A percentile compares a stretch with the other conserved stretches of the same genome.
These are phyloP conservation scores for Mortierella sp. DNA, from an alignment of 371 early-diverging fungal species.

Conservation along the genomic window DNA sequence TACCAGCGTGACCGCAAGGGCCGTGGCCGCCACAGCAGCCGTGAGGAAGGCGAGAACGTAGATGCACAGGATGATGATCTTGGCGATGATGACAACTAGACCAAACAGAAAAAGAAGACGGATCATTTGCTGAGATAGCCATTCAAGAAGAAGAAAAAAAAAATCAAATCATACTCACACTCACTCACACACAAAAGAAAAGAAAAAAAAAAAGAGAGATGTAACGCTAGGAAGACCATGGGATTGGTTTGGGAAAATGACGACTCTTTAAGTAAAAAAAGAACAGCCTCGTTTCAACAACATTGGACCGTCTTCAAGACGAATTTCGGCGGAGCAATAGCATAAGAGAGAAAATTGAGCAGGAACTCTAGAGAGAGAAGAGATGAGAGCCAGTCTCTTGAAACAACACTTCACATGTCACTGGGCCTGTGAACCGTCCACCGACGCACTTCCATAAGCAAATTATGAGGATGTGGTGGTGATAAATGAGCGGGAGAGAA, in stretches of 20 bases:
- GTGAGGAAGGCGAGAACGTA: constrained; percentile 42
- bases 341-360: background rate
- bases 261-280: too few species aligned
- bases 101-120: background rate
- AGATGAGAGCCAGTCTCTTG: background rate
- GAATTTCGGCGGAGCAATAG: background rate
- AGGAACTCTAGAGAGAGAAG: background rate
- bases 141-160: background rate
- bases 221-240: too few species aligned
- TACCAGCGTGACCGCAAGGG: constrained; percentile 88
- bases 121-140: background rate
- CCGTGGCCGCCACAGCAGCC: constrained; percentile 43
- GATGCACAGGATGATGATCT: constrained; percentile 39
- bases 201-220: too few species aligned
- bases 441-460: background rate
- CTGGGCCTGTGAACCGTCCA: background rate
- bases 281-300: too few species aligned
- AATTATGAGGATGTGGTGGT: background rate
- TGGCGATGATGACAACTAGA: constrained; percentile 53
- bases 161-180: too few species aligned
- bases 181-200: too few species aligned
- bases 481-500: too few species aligned
- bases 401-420: constrained; percentile 4
- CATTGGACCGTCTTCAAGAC: too few species aligned
- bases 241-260: too few species aligned